A percentile compares a stretch with the other conserved stretches of the same genome.
Conservation (phyloP, 2,329 filamentous ascomycete species). For the Trichoderma polysporum region DNA sequence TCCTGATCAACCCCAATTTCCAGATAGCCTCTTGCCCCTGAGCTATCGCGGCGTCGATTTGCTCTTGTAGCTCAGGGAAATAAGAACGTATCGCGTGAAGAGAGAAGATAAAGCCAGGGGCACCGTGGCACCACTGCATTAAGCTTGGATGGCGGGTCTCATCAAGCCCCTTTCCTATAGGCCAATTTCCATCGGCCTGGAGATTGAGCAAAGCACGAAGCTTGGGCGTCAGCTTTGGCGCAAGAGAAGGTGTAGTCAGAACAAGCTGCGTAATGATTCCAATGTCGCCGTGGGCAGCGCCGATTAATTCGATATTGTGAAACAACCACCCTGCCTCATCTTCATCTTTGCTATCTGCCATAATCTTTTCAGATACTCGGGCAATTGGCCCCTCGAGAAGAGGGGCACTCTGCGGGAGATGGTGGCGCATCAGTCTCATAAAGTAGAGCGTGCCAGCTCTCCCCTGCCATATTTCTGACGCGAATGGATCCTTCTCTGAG, state of each 20-base stretch:
- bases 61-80: slow-evolving; percentile 54
- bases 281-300: slow-evolving; percentile 66
- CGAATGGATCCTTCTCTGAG: slow-evolving; percentile 38
- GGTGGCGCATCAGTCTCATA: slow-evolving; percentile 60
- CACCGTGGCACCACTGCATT: slow-evolving; percentile 68
- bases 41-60: slow-evolving; percentile 53
- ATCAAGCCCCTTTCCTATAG: slow-evolving; percentile 37
- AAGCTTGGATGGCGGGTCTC: slow-evolving; percentile 32
- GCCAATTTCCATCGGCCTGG: slow-evolving; percentile 66
- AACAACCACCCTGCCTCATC: slow-evolving; percentile 57
- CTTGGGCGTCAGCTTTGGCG: slow-evolving; percentile 51
- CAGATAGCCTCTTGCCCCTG: slow-evolving; percentile 54
- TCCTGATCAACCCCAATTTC: slow-evolving; percentile 59
- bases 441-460: slow-evolving; percentile 68
- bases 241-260: slow-evolving; percentile 54
- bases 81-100: slow-evolving; percentile 55
- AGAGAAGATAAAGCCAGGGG: slow-evolving; percentile 61
- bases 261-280: slow-evolving; percentile 71
- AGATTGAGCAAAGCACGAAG: slow-evolving; percentile 56
- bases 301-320: slow-evolving; percentile 62
- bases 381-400: slow-evolving; percentile 54
- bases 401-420: slow-evolving; percentile 50
- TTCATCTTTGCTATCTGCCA: slow-evolving; percentile 46
- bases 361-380: slow-evolving; percentile 59
- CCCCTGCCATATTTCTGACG: slow-evolving; percentile 66